A percentile compares a stretch with the other conserved stretches of the same genome.
phyloP scores from a whole-genome alignment of 148 eudicot genomes.

The Amaranthus cruentus region DNA sequence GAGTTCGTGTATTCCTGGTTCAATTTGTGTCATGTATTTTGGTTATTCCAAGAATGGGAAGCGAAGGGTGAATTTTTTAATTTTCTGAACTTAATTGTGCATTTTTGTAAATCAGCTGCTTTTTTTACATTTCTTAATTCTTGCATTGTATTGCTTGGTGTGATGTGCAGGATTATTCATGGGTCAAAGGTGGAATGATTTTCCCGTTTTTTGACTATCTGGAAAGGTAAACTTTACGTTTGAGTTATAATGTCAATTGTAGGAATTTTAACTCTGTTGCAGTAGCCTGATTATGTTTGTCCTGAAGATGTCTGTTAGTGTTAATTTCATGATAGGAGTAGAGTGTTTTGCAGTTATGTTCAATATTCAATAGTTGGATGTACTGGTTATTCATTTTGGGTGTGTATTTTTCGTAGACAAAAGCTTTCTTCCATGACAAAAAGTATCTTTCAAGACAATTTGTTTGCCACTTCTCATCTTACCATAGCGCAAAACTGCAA shows the following conservation, averaged over 20 bases:
- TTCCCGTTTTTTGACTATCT: constrained; percentile 78
- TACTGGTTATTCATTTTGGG: not conserved
- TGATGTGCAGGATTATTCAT: constrained; percentile 75
- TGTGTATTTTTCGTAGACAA: no score
- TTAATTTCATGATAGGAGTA: not conserved
- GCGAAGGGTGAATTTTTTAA: constrained; percentile 41
- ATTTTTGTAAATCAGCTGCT: not conserved
- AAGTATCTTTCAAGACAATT: no score
- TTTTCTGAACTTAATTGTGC: not conserved
- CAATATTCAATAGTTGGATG: not conserved
- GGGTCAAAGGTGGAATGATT: constrained; percentile 94
- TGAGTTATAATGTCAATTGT: not conserved
- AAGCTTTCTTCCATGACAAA: no score
- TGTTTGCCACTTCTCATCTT: no score
- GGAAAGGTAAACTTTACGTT: constrained; percentile 48
- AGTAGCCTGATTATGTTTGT: not conserved
- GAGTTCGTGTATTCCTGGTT: constrained; percentile 51
- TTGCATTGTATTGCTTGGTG: constrained; percentile 6
- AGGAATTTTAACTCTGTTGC: not conserved
- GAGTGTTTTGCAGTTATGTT: not conserved
- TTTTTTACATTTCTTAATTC: not conserved
- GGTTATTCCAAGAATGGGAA: constrained; percentile 57
- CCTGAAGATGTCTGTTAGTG: not conserved
- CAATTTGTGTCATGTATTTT: constrained; percentile 62
- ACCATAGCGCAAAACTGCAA: no score